Base-by-base conservation (phyloP, 495 filamentous ascomycete species). In the Jackrogersella minutella region DNA sequence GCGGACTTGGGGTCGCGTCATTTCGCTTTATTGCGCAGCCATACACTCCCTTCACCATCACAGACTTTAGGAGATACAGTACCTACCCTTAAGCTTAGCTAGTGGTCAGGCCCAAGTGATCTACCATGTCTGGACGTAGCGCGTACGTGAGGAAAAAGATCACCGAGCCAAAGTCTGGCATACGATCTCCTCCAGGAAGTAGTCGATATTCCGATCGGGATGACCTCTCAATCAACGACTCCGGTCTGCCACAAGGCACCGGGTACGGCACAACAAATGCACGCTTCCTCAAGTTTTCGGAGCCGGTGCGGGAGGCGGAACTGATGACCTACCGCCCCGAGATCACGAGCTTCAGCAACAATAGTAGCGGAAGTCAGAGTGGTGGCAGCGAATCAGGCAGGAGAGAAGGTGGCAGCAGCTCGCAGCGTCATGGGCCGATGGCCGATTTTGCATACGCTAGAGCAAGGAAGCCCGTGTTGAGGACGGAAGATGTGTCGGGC, bases 71-170 rank as follows among this genome's bases (percentile, higher is more conserved):
- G 30, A 26, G 17, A 36, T 19, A 46, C n/a, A 14, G 14, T 19
- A 24, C 10, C 21, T 28, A 17, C 13, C 26, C 28, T 9, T 19
- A 33, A n/a, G 8, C 7, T 53, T 36, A 16, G 16, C 11, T 21
- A 19, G 36, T 0, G 36, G 33, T 37, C 6, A 11, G 13, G 24
- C 34, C 17, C 34, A 31, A n/a, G 2, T 26, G 21, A 40, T 22
- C 41, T 46, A 77, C 40, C 56, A 85, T 85, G 82, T 85, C 82
- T n/a, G 82, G 82, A 49, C 74, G 82, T 43, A 85, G 82, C 66
- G 82, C 82, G 14, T 79, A 83, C 66, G 81, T 84, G 59, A 77
- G 82, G 56, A 85, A 84, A 68, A 81, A 82, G 75, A 83, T 80
- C 69, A 80, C 78, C 0, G 79, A 81, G 44, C 73, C 75, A n/a